Evolutionary conservation across 2,329 filamentous ascomycete species (phyloP).

Genomic region (Alternaria arbusti): DNA sequence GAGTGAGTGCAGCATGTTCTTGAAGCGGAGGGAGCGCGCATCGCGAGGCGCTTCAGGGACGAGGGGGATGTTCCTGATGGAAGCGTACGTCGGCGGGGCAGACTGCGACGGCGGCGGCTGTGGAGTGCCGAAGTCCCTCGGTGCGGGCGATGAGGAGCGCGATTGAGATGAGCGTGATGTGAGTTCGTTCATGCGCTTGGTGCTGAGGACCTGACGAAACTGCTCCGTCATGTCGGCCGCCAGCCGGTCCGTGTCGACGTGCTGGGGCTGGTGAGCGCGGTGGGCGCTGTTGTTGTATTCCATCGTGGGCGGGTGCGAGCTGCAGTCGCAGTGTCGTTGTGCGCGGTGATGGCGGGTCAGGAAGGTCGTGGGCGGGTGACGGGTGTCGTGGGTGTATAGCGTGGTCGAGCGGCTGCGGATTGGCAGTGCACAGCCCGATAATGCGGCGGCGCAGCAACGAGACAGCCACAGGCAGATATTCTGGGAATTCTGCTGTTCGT

Average conservation of each 20-base stretch:
- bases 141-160: constrained; percentile 65
- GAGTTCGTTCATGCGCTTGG: constrained; percentile 85
- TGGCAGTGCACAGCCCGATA: constrained; percentile 30
- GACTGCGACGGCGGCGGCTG: constrained; percentile 39
- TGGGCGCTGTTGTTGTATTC: constrained; percentile 41
- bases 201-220: constrained; percentile 86
- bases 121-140: constrained; percentile 55
- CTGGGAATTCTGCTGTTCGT: constrained; percentile 7
- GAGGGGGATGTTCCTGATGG: constrained; percentile 69
- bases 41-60: constrained; percentile 74
- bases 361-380: constrained; percentile 14
- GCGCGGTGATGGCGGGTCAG: constrained; percentile 8
- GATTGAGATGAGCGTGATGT: constrained; percentile 65
- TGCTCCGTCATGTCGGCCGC: constrained; percentile 79
- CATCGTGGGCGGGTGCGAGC: constrained; percentile 38
- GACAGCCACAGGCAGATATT: constrained; percentile 18
- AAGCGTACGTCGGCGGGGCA: constrained; percentile 65
- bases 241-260: constrained; percentile 48
- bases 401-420: constrained; percentile 20
- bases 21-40: constrained; percentile 56
- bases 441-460: constrained; percentile 27
- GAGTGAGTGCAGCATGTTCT: constrained; percentile 80
- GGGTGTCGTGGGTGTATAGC: constrained; percentile 14
- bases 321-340: constrained; percentile 19
- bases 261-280: constrained; percentile 28